These are phyloP conservation scores for Sarocladiaceae sp. DNA, from an alignment of 2,329 filamentous ascomycete species.

Conservation along the genomic window DNA sequence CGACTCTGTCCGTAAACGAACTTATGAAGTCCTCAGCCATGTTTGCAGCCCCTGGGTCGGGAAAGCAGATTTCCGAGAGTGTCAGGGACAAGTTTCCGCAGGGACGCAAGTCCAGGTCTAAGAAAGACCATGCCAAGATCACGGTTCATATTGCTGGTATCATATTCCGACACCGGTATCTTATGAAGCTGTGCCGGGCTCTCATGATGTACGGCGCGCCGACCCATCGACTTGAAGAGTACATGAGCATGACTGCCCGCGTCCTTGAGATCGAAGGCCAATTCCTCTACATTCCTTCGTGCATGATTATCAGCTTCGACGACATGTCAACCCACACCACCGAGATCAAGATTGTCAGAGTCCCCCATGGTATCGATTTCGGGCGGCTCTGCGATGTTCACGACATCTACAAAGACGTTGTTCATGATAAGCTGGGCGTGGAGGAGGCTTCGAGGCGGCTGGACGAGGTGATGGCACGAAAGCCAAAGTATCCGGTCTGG, in stretches of 20 bases:
- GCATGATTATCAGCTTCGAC: constrained; percentile 92
- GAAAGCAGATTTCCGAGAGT: constrained; percentile 35
- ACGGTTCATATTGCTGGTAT: constrained; percentile 60
- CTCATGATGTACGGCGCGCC: constrained; percentile 89
- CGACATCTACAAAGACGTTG: constrained; percentile 75
- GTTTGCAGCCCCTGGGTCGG: constrained; percentile 39
- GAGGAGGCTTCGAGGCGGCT: constrained; percentile 61
- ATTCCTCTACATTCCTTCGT: constrained; percentile 83
- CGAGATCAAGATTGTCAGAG: constrained; percentile 70
- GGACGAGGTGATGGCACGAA: constrained; percentile 44
- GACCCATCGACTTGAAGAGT: constrained; percentile 85
- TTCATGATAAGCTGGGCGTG: constrained; percentile 67
- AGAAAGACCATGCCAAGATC: constrained; percentile 37
- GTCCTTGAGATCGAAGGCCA: constrained; percentile 84
- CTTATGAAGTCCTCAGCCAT: constrained; percentile 49
- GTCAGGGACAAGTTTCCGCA: constrained; percentile 38
- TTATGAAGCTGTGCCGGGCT: constrained; percentile 76
- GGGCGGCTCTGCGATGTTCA: constrained; percentile 69
- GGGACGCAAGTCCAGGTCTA: constrained; percentile 29
- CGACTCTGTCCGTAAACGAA: constrained; percentile 41
- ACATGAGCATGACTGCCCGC: constrained; percentile 84
- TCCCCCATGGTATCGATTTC: constrained; percentile 63
- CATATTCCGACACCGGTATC: constrained; percentile 72
- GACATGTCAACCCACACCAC: constrained; percentile 67
- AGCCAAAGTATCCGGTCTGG: constrained; percentile 44